These are phyloP conservation scores for Globisporangium rhizosaccharum DNA, from an alignment of 352 stramenopile species.

Conservation along the genomic window DNA sequence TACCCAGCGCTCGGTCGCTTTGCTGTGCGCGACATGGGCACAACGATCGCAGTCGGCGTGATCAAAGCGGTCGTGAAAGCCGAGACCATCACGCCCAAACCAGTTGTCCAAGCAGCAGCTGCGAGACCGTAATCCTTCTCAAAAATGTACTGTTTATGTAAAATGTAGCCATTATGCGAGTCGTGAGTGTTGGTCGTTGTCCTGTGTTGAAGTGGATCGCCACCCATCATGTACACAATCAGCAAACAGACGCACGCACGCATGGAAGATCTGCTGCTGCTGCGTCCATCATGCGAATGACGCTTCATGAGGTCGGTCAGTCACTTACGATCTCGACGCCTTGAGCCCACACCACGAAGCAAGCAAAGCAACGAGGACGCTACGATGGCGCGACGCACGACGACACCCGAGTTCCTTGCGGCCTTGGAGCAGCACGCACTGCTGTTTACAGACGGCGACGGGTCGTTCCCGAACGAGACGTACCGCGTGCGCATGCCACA, in stretches of 20 bases:
- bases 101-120: neutral
- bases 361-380: neutral
- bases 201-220: neutral
- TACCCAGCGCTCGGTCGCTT: slow-evolving; percentile 96
- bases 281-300: neutral
- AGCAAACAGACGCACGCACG: neutral
- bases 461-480: slow-evolving; percentile 65
- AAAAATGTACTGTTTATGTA: neutral
- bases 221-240: neutral
- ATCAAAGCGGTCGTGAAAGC: slow-evolving; percentile 94
- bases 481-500: slow-evolving; percentile 50
- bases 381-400: slow-evolving; percentile 5
- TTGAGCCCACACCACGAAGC: neutral
- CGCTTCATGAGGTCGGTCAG: neutral
- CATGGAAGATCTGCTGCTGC: neutral
- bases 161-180: neutral
- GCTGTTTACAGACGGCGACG: slow-evolving; percentile 39
- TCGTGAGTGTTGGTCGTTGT: neutral
- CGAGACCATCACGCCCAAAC: slow-evolving; percentile 22
- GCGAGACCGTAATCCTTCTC: neutral
- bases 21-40: slow-evolving; percentile 95
- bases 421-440: slow-evolving; percentile 54
- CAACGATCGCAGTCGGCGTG: slow-evolving; percentile 96
- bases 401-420: slow-evolving; percentile 38
- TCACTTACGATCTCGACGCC: neutral